These are phyloP conservation scores for Corchorus capsularis DNA, from an alignment of 345 rosid genomes.

Conservation along the genomic window DNA sequence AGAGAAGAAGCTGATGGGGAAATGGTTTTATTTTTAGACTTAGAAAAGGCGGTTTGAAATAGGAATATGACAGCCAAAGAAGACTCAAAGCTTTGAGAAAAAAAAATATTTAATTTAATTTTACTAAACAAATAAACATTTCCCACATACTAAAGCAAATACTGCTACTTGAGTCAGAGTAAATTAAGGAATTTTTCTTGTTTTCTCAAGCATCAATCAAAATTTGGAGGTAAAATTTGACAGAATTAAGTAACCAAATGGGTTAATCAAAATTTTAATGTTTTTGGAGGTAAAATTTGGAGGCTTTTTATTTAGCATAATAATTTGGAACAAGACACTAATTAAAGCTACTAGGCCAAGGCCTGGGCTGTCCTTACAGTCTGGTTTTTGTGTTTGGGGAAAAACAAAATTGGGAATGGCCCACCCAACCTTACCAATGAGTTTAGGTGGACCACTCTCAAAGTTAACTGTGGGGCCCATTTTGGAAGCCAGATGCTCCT, in stretches of 20 bases:
- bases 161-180: slow-evolving; percentile 18
- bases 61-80: slow-evolving; percentile 31
- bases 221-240: too few relatives aligned
- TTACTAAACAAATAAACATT: background rate
- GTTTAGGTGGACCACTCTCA: slow-evolving; percentile 42
- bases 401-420: slow-evolving; percentile 23
- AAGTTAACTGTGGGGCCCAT: slow-evolving; percentile 35
- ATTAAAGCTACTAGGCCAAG: background rate
- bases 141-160: background rate
- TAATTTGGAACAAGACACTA: background rate
- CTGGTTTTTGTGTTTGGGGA: slow-evolving; percentile 13
- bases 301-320: background rate
- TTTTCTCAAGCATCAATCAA: background rate
- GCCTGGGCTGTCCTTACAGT: background rate
- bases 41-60: slow-evolving; percentile 33
- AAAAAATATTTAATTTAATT: background rate
- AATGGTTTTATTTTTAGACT: slow-evolving; percentile 30
- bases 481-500: slow-evolving; percentile 27
- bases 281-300: background rate
- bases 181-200: slow-evolving; percentile 33
- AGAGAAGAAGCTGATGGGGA: slow-evolving; percentile 21
- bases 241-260: slow-evolving; percentile 17
- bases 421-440: slow-evolving; percentile 31
- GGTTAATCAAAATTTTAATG: background rate
- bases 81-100: slow-evolving; percentile 16